These are phyloP conservation scores for Colletotrichum siamense DNA, from an alignment of 2,329 filamentous ascomycete species.

Conservation along the genomic window DNA sequence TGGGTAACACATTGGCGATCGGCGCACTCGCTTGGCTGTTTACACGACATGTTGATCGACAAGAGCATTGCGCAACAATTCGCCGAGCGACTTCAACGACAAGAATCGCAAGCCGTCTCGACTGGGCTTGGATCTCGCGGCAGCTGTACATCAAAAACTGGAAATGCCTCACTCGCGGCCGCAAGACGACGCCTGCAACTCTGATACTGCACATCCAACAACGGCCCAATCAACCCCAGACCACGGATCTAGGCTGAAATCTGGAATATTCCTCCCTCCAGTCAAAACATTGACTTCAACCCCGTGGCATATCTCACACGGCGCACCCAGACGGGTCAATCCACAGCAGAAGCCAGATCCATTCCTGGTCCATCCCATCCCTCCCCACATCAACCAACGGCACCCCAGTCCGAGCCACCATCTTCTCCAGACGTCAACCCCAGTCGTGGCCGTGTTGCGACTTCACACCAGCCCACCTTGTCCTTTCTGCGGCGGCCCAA, in stretches of 20 bases:
- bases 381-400: not conserved
- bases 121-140: not conserved
- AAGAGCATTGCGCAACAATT: not conserved
- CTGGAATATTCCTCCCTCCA: constrained; percentile 4
- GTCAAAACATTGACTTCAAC: not conserved
- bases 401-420: not conserved
- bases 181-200: not conserved
- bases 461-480: not conserved
- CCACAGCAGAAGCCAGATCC: not conserved
- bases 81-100: not conserved
- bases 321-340: not conserved
- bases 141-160: not conserved
- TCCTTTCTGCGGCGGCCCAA: not conserved
- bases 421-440: not conserved
- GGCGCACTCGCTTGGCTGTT: not conserved
- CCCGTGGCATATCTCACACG: constrained; percentile 1
- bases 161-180: not conserved
- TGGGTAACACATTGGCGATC: not conserved
- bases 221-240: not conserved
- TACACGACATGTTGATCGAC: not conserved
- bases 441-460: not conserved
- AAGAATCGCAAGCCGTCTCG: not conserved
- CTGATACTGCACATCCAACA: not conserved
- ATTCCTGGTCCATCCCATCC: not conserved
- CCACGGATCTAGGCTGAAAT: not conserved